Base-by-base conservation (phyloP, 768 basidiomycete genomes). In the Cystofilobasidium ferigula region DNA sequence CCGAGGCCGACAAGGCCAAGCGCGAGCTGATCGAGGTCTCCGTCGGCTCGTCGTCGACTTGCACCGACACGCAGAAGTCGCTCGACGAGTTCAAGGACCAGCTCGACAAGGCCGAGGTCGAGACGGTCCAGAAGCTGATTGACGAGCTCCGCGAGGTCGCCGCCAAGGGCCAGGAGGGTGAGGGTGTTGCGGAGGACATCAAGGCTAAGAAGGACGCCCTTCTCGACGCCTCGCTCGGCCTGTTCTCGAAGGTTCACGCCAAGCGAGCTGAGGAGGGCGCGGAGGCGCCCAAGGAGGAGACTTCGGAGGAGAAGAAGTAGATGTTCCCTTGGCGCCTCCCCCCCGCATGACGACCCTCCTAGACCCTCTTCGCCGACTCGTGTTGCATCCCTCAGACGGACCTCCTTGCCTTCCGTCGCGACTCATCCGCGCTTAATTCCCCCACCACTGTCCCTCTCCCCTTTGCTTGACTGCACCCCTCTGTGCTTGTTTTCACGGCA, bases 81-180 rank as follows among this genome's bases (percentile, higher is more conserved):
- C 88, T 98, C 86, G 83, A 81, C 73, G 95, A 99, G 79, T 98
- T 98, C 84, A 92, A 93, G 81, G 89, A 94, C 54, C 91, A 97
- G 74, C 84, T 99, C 64, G 93, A 97, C 70, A 83, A 83, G 9
- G 77, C 84, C 2, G 95, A 99, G 83, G 87, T 87, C 79, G 91
- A 93, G 74, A 97, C 93, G 80, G 93, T 99, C 71, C 78, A 85
- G 61, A 86, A 86, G 77, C 86, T 94, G 54, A 78, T 99, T 36
- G 77, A 77, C 63, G 91, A 97, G 78, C 86, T 98, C 57, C 84
- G 92, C 56, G 91, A 92, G 76, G 73, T 98, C 70, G 85, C 90
- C 20, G 80, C 81, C 71, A 93, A 95, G 82, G 95, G 89, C 48
- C 90, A 93, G 76, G 82, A 84, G 69, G 86, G 86, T 62, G 93